These are phyloP conservation scores for Xeromyces bisporus DNA, from an alignment of 495 filamentous ascomycete genomes.

Conservation along the genomic window DNA sequence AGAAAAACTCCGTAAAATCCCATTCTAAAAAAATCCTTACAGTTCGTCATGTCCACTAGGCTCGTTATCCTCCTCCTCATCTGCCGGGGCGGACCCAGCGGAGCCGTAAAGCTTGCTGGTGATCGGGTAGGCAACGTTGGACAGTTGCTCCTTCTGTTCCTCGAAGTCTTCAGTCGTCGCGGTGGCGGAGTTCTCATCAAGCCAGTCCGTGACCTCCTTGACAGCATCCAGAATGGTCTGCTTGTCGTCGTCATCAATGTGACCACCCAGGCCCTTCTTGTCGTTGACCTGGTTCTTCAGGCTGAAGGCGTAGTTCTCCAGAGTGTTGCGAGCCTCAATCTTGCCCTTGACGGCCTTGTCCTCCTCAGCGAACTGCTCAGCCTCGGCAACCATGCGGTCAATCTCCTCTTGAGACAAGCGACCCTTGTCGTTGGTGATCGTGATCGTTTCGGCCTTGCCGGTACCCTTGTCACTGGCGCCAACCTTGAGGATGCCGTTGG, in stretches of 20 bases:
- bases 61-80: slow-evolving; percentile 51
- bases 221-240: slow-evolving; percentile 89
- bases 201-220: slow-evolving; percentile 95
- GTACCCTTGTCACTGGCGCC: slow-evolving; percentile 92
- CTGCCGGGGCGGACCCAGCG: slow-evolving; percentile 46
- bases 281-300: slow-evolving; percentile 99
- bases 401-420: slow-evolving; percentile 92
- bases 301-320: slow-evolving; percentile 93
- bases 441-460: slow-evolving; percentile 89
- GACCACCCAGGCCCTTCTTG: slow-evolving; percentile 88
- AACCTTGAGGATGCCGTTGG: slow-evolving; percentile 95
- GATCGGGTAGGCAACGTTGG: slow-evolving; percentile 91
- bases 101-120: slow-evolving; percentile 86
- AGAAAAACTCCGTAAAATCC: slow-evolving; percentile 29
- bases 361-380: slow-evolving; percentile 96
- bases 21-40: slow-evolving; percentile 37
- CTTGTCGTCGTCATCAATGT: slow-evolving; percentile 99
- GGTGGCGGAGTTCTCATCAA: slow-evolving; percentile 83
- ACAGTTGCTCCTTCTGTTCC: slow-evolving; percentile 98
- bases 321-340: slow-evolving; percentile 86
- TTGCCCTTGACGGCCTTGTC: slow-evolving; percentile 92
- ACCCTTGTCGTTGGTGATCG: slow-evolving; percentile 97
- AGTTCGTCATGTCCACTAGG: slow-evolving; percentile 73
- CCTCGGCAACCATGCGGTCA: slow-evolving; percentile 93
- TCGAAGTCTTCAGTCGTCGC: slow-evolving; percentile 89